Evolutionary conservation across 768 basidiomycete species (phyloP).

Genomic region (Suillus subalutaceus): DNA sequence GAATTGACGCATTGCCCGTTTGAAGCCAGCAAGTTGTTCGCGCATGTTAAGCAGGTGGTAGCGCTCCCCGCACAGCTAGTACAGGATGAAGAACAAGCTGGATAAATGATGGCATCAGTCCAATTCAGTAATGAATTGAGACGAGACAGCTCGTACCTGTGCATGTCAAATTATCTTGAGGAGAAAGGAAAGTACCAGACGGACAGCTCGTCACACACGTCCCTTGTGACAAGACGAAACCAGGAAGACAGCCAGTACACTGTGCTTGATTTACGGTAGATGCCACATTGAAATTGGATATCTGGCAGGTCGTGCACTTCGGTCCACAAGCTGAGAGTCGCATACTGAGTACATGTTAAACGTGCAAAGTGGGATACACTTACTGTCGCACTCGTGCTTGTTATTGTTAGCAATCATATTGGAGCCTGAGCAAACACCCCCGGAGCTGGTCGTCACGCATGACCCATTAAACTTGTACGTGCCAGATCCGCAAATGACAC

Average conservation of each 20-base stretch:
- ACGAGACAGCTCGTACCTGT: constrained; percentile 50
- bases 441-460: constrained; percentile 66
- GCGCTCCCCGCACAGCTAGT: constrained; percentile 68
- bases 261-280: constrained; percentile 68
- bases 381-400: constrained; percentile 85
- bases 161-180: constrained; percentile 75
- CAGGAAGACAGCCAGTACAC: constrained; percentile 80
- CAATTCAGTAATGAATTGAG: not conserved
- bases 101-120: constrained; percentile 14
- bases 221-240: constrained; percentile 71
- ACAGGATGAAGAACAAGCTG: constrained; percentile 77
- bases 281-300: constrained; percentile 68
- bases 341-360: constrained; percentile 10
- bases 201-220: constrained; percentile 75
- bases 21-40: constrained; percentile 64
- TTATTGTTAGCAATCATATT: constrained; percentile 77
- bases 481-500: constrained; percentile 66
- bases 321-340: constrained; percentile 67
- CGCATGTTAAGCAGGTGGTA: constrained; percentile 75
- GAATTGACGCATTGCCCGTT: constrained; percentile 73
- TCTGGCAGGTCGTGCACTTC: constrained; percentile 78
- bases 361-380: constrained; percentile 31
- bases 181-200: constrained; percentile 68
- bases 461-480: constrained; percentile 65
- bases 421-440: constrained; percentile 76